A percentile compares a stretch with the other conserved stretches of the same genome.
phyloP scores from a whole-genome alignment of 176 grass and related monocot genomes.

The Sorghum bicolor region DNA sequence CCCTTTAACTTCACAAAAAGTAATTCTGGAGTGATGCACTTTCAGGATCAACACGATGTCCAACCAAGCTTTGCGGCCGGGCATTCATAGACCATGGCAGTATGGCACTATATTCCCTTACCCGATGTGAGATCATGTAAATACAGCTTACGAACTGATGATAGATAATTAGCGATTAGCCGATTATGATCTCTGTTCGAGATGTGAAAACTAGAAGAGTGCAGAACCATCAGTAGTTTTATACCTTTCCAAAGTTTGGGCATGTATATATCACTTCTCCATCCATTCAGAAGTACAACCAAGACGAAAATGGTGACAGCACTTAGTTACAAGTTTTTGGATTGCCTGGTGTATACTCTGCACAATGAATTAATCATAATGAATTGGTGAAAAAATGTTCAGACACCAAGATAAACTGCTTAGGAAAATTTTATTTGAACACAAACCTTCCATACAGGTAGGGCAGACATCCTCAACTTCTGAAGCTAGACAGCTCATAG shows the following conservation, averaged over 20 bases:
- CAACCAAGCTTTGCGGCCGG: too few relatives aligned
- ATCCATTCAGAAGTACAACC: constrained; percentile 97
- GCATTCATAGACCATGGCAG: too few relatives aligned
- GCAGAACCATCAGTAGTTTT: neutral
- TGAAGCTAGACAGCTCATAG: constrained; percentile 42
- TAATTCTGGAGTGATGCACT: too few relatives aligned
- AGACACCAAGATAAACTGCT: neutral
- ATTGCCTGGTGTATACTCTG: constrained; percentile 79
- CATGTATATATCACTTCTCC: constrained; percentile 85
- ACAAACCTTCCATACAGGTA: constrained; percentile 86
- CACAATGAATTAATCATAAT: neutral
- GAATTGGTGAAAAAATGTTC: neutral
- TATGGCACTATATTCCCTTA: too few relatives aligned
- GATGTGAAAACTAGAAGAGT: constrained; percentile 15
- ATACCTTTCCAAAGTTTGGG: constrained; percentile 78
- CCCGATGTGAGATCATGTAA: too few relatives aligned
- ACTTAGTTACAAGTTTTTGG: constrained; percentile 81
- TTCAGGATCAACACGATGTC: too few relatives aligned
- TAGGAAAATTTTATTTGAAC: neutral
- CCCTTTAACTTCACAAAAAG: too few relatives aligned
- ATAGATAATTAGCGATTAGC: too few relatives aligned
- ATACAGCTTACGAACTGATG: too few relatives aligned
- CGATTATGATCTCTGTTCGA: neutral
- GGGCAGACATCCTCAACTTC: constrained; percentile 92
- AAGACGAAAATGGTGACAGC: constrained; percentile 87